A percentile compares a stretch with the other conserved stretches of the same genome.
Conservation (phyloP, 257 asterid genomes). For the Solanum rostratum region DNA sequence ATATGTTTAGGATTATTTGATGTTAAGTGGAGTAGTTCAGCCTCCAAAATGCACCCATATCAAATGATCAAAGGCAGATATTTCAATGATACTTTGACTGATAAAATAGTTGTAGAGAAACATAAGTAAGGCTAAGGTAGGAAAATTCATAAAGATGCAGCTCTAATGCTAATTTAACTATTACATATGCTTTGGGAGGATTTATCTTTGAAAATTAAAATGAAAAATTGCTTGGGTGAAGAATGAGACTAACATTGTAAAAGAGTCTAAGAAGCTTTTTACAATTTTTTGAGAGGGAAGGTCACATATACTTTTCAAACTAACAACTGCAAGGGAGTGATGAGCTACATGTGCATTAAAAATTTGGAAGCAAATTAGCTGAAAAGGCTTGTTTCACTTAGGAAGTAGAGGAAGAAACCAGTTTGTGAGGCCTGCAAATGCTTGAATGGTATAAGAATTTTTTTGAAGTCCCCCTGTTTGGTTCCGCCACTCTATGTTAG, state of each 20-base stretch:
- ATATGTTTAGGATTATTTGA: neutral
- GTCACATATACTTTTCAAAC: neutral
- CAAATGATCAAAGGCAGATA: neutral
- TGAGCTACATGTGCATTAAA: neutral
- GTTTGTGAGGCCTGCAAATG: neutral
- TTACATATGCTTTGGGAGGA: neutral
- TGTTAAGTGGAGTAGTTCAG: neutral
- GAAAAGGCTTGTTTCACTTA: neutral
- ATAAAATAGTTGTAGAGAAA: neutral
- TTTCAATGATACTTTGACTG: neutral
- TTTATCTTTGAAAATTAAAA: neutral
- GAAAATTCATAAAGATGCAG: neutral
- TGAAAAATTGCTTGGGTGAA: neutral
- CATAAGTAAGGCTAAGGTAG: neutral
- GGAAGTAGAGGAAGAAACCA: neutral
- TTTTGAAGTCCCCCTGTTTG: neutral
- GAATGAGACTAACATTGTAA: neutral
- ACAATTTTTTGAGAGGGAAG: neutral
- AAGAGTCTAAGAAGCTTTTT: neutral
- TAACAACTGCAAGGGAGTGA: neutral
- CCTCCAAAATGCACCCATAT: neutral
- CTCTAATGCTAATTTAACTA: neutral
- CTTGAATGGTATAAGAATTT: neutral
- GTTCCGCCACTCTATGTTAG: neutral
- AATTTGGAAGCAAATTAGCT: neutral